These are phyloP conservation scores for Sanghuangporus sanghuang DNA, from an alignment of 1,284 basidiomycete species.

Conservation along the genomic window DNA sequence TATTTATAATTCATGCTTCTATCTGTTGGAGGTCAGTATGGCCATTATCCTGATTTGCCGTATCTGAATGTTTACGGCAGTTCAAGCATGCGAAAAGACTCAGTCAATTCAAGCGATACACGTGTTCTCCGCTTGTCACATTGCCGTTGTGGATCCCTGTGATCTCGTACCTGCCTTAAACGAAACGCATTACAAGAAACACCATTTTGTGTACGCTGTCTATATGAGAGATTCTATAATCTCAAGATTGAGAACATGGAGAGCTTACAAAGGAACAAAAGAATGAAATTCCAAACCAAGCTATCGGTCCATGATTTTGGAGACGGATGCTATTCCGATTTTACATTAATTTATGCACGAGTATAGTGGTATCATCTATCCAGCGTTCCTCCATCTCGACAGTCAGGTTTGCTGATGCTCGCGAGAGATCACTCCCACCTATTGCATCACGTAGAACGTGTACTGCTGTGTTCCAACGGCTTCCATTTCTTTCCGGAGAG, in stretches of 20 bases:
- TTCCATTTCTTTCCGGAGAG: conserved; percentile 12
- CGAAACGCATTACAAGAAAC: neutral
- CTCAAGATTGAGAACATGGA: neutral
- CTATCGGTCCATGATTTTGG: neutral
- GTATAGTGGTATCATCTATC: conserved; percentile 68
- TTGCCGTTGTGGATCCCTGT: neutral
- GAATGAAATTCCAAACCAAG: neutral
- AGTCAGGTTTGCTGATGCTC: conserved; percentile 52
- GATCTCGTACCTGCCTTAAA: neutral
- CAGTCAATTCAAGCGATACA: neutral
- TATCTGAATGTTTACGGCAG: neutral
- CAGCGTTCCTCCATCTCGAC: conserved; percentile 59
- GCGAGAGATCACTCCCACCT: conserved; percentile 46
- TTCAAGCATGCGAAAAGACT: neutral
- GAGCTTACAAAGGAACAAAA: neutral
- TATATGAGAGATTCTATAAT: neutral
- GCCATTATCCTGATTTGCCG: neutral
- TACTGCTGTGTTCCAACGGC: conserved; percentile 40
- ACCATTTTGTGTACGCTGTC: neutral
- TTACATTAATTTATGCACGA: conserved; percentile 39
- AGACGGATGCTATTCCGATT: neutral
- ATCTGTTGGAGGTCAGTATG: neutral
- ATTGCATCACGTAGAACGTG: conserved; percentile 50
- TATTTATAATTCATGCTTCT: neutral
- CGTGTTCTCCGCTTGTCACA: neutral